These are phyloP conservation scores for Marsdenia floribunda DNA, from an alignment of 257 asterid genomes.

Conservation along the genomic window DNA sequence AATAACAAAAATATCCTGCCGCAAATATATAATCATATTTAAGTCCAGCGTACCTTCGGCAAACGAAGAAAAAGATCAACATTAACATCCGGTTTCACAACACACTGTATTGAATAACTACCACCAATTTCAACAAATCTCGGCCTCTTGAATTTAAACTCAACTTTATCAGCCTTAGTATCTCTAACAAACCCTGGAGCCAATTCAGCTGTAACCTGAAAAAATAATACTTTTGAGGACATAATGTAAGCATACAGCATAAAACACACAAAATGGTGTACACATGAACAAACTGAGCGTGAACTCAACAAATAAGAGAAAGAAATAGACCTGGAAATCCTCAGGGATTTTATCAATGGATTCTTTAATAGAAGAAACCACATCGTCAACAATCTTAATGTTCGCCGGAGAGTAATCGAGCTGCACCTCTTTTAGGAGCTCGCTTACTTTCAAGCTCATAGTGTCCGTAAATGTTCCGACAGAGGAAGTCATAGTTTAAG, in stretches of 20 bases:
- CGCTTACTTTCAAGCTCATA: slow-evolving; percentile 50
- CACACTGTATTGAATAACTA: slow-evolving; percentile 66
- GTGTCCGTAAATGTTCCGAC: slow-evolving; percentile 31
- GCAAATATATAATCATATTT: not conserved
- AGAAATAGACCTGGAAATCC: slow-evolving; percentile 40
- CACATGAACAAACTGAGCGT: not conserved
- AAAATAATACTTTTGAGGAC: slow-evolving; percentile 16
- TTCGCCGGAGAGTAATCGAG: slow-evolving; percentile 58
- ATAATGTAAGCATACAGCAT: not conserved
- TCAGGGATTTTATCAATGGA: slow-evolving; percentile 53
- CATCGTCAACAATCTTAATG: slow-evolving; percentile 41
- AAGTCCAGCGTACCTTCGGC: slow-evolving; percentile 62
- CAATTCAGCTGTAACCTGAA: slow-evolving; percentile 65
- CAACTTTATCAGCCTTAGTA: slow-evolving; percentile 82
- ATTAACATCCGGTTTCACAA: slow-evolving; percentile 63
- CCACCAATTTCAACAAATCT: slow-evolving; percentile 63
- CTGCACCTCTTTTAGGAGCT: slow-evolving; percentile 68
- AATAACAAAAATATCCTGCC: not conserved
- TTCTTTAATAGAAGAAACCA: slow-evolving; percentile 51
- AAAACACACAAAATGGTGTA: not conserved
- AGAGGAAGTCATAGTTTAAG: slow-evolving; percentile 31
- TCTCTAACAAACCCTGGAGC: slow-evolving; percentile 82
- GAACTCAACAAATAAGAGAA: not conserved
- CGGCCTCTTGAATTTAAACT: slow-evolving; percentile 76
- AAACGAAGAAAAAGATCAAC: slow-evolving; percentile 70